These are phyloP conservation scores for Hemisphaericaspora xylofermentans DNA, from an alignment of 1,139 yeast genomes.

Conservation along the genomic window DNA sequence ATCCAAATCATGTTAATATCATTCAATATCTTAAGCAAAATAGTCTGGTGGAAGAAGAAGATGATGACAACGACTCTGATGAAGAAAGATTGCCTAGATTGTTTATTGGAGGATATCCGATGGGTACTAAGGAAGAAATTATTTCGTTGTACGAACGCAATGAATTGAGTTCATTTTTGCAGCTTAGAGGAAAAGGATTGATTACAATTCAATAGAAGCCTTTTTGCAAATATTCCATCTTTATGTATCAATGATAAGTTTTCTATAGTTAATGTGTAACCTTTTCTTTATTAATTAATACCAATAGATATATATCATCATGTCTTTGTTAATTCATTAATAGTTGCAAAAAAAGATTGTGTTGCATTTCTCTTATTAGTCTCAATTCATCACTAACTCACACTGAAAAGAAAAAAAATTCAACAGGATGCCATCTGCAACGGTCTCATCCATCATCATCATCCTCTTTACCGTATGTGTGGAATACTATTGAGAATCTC, in stretches of 20 bases:
- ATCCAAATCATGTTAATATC: conserved; percentile 29
- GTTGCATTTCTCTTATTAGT: too few relatives aligned
- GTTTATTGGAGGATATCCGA: conserved; percentile 33
- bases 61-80: conserved; percentile 14
- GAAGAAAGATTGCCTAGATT: conserved; percentile 27
- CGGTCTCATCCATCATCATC: not conserved
- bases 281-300: too few relatives aligned
- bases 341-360: too few relatives aligned
- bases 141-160: conserved; percentile 21
- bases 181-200: conserved; percentile 27
- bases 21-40: conserved; percentile 22
- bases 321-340: too few relatives aligned
- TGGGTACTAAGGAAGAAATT: conserved; percentile 27
- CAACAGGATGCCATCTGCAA: too few relatives aligned
- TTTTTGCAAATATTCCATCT: too few relatives aligned
- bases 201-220: conserved; percentile 19
- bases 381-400: too few relatives aligned
- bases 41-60: not conserved
- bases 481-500: conserved; percentile 13
- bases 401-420: not conserved
- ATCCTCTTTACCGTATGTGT: conserved; percentile 10
- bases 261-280: too few relatives aligned
- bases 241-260: too few relatives aligned
- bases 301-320: too few relatives aligned
- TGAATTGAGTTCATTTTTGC: conserved; percentile 22